phyloP scores from a whole-genome alignment of 2,329 filamentous ascomycete genomes.

The Colletotrichum eleusines region DNA sequence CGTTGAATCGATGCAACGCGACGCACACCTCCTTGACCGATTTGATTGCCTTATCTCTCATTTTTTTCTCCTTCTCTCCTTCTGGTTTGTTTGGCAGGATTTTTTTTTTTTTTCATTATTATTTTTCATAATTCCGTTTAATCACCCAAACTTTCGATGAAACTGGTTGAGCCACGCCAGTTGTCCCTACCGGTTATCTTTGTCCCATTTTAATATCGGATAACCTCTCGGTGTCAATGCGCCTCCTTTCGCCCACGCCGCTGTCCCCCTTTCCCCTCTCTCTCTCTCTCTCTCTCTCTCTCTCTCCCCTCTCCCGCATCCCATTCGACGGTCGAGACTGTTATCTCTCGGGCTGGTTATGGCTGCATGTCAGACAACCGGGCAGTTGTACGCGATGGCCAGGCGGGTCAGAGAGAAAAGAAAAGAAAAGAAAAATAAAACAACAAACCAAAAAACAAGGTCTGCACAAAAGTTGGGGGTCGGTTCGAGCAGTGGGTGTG shows the following conservation, averaged over 20 bases:
- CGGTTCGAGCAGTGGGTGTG: neutral
- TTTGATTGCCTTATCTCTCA: constrained; percentile 10
- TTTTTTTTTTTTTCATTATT: no score
- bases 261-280: no score
- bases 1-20: no score
- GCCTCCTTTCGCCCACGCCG: neutral
- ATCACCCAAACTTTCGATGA: neutral
- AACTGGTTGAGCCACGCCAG: constrained; percentile 11
- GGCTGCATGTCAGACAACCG: constrained; percentile 27
- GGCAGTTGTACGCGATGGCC: constrained; percentile 1
- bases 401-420: neutral
- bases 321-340: neutral
- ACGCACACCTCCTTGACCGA: neutral
- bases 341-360: constrained; percentile 32
- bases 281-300: no score
- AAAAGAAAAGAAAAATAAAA: constrained; percentile 7
- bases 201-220: constrained; percentile 14
- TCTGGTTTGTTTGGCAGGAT: no score
- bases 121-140: no score
- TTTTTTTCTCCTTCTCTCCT: neutral
- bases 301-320: no score
- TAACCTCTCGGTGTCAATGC: constrained; percentile 21
- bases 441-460: no score
- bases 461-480: neutral
- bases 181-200: neutral